phyloP scores from a whole-genome alignment of 441 rosid genomes.

The Theobroma grandiflorum region DNA sequence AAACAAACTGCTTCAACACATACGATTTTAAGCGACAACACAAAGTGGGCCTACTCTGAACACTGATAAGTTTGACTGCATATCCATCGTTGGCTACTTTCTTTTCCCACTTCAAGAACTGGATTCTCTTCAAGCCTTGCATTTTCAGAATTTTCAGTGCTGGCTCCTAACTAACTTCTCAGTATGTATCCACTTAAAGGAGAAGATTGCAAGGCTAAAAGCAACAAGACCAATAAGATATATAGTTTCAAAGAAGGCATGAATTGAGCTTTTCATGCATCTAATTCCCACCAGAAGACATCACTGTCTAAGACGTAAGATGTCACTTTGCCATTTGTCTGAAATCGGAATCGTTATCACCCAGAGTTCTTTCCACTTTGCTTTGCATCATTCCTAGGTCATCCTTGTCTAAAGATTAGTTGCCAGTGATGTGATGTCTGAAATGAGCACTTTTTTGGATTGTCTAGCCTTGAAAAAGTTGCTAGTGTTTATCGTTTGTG shows the following conservation, averaged over 20 bases:
- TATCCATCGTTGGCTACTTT: constrained; percentile 39
- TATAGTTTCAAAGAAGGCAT: constrained; percentile 20
- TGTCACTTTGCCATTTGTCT: constrained; percentile 36
- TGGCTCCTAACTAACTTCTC: constrained; percentile 5
- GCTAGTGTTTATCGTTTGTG: constrained; percentile 19
- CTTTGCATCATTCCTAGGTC: constrained; percentile 29
- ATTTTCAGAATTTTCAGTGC: constrained; percentile 33
- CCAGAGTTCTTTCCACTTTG: constrained; percentile 31
- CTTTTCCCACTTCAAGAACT: constrained; percentile 52
- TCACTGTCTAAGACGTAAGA: constrained; percentile 20
- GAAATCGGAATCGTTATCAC: constrained; percentile 29
- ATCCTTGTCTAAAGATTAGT: constrained; percentile 27
- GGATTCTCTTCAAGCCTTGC: constrained; percentile 50
- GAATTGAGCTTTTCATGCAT: constrained; percentile 26
- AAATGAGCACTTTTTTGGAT: constrained; percentile 25
- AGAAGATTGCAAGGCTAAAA: constrained; percentile 19
- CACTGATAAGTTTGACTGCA: constrained; percentile 35
- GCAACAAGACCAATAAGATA: constrained; percentile 7
- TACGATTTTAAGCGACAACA: constrained; percentile 39
- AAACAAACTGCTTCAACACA: constrained; percentile 42
- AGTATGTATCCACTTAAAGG: constrained; percentile 15
- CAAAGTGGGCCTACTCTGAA: constrained; percentile 23
- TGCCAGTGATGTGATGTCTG: constrained; percentile 32
- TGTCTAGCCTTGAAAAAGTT: constrained; percentile 24
- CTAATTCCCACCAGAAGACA: constrained; percentile 25